phyloP scores from a whole-genome alignment of 495 filamentous ascomycete species.

The Podospora fimiseda region DNA sequence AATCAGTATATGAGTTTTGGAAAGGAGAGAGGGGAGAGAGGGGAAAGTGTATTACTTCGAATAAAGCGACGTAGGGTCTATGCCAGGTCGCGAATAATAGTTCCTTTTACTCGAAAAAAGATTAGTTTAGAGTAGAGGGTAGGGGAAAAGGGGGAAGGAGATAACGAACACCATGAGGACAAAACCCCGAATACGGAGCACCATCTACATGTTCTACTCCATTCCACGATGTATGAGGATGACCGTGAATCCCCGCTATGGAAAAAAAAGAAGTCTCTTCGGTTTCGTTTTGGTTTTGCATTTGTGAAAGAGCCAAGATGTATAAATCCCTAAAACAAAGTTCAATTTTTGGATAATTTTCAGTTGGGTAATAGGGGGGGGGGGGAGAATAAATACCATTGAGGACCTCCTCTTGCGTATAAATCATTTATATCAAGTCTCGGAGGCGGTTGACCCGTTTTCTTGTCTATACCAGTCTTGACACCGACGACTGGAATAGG shows the following conservation, averaged over 20 bases:
- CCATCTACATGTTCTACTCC: constrained; percentile 32
- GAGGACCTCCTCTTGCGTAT: constrained; percentile 29
- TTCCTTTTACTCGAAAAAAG: constrained; percentile 19
- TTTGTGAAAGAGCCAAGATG: constrained; percentile 36
- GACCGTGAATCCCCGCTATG: constrained; percentile 47
- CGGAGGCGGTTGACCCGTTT: constrained; percentile 27
- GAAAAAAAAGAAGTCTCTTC: constrained; percentile 42
- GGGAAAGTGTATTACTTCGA: constrained; percentile 27
- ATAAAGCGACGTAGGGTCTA: constrained; percentile 35
- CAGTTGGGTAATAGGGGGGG: constrained; percentile 10
- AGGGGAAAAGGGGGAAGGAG: constrained; percentile 7
- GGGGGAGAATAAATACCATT: constrained; percentile 33
- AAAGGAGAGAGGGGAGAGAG: background rate
- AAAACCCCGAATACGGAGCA: constrained; percentile 36
- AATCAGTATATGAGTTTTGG: background rate
- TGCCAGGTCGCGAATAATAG: constrained; percentile 38
- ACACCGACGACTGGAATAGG: constrained; percentile 24
- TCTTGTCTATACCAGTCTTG: constrained; percentile 30
- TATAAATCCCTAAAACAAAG: constrained; percentile 42
- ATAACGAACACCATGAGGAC: constrained; percentile 40
- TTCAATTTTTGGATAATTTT: too few species aligned
- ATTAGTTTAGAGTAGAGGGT: background rate
- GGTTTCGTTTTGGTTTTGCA: constrained; percentile 35
- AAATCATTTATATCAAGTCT: constrained; percentile 36
- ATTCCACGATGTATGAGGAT: constrained; percentile 44